Evolutionary conservation across 768 basidiomycete species (phyloP).

Genomic region (Amanita brunnescens): DNA sequence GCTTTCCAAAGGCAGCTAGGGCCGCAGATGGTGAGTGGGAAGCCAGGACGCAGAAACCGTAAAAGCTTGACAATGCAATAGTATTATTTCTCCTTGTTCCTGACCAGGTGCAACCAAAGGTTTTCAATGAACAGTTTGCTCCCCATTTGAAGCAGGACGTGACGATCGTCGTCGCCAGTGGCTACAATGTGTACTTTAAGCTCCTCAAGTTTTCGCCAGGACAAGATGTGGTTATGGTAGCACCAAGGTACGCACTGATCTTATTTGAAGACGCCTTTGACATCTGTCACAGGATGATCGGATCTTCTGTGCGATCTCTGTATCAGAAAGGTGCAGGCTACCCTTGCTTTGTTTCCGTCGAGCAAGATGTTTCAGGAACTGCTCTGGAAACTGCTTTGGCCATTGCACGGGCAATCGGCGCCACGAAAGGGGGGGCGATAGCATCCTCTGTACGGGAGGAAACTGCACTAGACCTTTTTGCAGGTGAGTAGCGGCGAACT

Average conservation of each 20-base stretch:
- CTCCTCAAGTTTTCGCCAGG: conserved; percentile 42
- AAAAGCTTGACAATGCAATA: conserved; percentile 13
- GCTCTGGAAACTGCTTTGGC: conserved; percentile 41
- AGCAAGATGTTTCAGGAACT: conserved; percentile 48
- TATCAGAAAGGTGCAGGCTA: conserved; percentile 35
- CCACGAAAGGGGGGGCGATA: conserved; percentile 55
- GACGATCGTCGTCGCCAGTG: conserved; percentile 51
- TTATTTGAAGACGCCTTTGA: too few relatives aligned
- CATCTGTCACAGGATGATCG: conserved; percentile 45
- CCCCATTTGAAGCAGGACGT: conserved; percentile 39
- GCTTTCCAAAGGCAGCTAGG: conserved; percentile 46
- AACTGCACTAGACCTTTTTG: conserved; percentile 31
- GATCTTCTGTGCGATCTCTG: conserved; percentile 53
- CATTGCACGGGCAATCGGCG: conserved; percentile 48
- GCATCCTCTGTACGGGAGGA: conserved; percentile 55
- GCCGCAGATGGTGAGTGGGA: conserved; percentile 41
- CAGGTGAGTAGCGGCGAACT: conserved; percentile 21
- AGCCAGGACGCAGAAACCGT: background rate
- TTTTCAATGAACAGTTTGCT: conserved; percentile 50
- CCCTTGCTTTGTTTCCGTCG: conserved; percentile 57
- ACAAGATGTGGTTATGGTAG: conserved; percentile 61
- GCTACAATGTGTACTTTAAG: conserved; percentile 39
- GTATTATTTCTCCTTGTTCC: conserved; percentile 56
- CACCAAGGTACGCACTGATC: conserved; percentile 36
- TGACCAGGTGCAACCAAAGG: conserved; percentile 52